phyloP scores from a whole-genome alignment of 495 filamentous ascomycete species.

The Cercophora newfieldiana region DNA sequence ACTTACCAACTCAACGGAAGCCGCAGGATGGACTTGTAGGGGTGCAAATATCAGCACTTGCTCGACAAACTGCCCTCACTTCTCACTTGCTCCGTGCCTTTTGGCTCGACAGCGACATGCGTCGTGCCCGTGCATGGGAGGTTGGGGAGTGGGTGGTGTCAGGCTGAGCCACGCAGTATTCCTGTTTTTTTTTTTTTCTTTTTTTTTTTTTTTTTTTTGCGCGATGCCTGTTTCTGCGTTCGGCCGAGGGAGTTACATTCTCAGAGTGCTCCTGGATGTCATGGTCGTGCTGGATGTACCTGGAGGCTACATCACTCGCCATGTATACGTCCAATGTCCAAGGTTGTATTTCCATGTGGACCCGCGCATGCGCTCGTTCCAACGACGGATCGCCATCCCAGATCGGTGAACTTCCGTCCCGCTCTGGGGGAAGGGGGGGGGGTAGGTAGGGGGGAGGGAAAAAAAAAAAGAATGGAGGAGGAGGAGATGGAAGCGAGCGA shows the following conservation, averaged over 20 bases:
- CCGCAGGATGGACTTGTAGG: neutral
- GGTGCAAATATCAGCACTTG: neutral
- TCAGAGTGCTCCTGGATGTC: no score
- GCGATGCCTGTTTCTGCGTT: neutral
- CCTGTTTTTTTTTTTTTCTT: neutral
- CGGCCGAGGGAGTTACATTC: neutral
- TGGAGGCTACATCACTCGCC: neutral
- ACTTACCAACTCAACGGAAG: no score
- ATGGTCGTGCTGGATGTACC: neutral
- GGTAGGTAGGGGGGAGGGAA: neutral
- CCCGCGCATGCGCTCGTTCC: neutral
- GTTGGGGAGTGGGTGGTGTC: neutral
- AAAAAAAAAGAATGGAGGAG: neutral
- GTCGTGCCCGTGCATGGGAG: no score
- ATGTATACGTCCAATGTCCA: neutral
- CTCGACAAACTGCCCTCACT: neutral
- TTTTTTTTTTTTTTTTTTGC: neutral
- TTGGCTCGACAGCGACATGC: neutral
- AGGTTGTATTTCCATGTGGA: neutral
- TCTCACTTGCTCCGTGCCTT: neutral
- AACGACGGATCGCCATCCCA: slow-evolving; percentile 1
- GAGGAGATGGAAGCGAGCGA: neutral
- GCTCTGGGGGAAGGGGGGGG: neutral
- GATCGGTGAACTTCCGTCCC: slow-evolving; percentile 2
- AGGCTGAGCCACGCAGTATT: no score